Evolutionary conservation across 2,329 filamentous ascomycete genomes (phyloP), one percentile per base, ranked within the genome.

Genomic region (Colletotrichum sp.): DNA sequence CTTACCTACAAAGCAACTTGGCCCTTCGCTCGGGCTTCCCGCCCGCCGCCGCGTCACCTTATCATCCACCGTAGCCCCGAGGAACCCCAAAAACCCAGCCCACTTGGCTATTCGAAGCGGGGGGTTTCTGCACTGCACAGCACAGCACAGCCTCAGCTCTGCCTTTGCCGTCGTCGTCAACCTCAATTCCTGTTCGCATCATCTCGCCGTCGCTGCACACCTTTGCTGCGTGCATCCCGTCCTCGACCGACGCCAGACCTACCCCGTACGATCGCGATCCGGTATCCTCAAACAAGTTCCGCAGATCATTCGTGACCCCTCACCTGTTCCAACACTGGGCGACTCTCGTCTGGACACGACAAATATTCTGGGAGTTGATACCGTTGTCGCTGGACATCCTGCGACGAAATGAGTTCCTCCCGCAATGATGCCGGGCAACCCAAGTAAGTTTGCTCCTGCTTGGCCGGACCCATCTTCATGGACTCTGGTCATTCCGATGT

Each of bases 401-500:
- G 74, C 74, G 74, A 76, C 70, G 71, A 71, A 66, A 78, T 78
- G 77, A 76, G 70, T 73, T 71, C 77, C 66, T 77, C 76, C 80
- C 84, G 84, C 79, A 80, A 82, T 75, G 84, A 85, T 78, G 80
- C 84, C 76, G 83, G 83, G 79, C 80, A 81, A 77, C 80, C 83
- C 48, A 82, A 78, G 84, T 85, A 78, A 80, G 84, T 76, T 71
- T 72, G 30, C 60, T 69, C 66, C 66, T 34, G 18, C 8, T 43
- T 13, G 4, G 55, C 28, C 30, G 24, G 43, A 24, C 26, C 24
- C 15, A 18, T 28, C n/a, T 61, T 60, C 12, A 18, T 24, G 9
- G 38, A 13, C 18, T n/a, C 21, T 36, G 15, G n/a, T 24, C 55
- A 36, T 48, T 43, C 16, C 21, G 16, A 66, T 30, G 26, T 7